Evolutionary conservation across 352 stramenopile species (phyloP).

Genomic region (Hyaloperonospora arabidopsidis): DNA sequence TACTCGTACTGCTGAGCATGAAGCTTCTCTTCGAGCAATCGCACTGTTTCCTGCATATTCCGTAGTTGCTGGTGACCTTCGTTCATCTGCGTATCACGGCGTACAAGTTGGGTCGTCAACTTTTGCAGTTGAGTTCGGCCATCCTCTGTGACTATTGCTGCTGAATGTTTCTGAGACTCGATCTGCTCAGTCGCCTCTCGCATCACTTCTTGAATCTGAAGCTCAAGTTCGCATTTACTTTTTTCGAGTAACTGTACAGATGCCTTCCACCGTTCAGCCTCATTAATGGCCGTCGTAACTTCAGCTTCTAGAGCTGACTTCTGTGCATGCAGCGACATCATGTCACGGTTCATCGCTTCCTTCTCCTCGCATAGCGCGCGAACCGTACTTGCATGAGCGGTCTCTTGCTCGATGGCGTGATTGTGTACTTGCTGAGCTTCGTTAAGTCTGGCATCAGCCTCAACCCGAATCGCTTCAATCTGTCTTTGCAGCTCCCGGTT

Average conservation of each 20-base stretch:
- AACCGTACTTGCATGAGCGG: slow-evolving; percentile 39
- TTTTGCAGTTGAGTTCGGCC: slow-evolving; percentile 36
- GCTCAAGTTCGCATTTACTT: slow-evolving; percentile 43
- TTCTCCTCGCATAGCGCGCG: slow-evolving; percentile 52
- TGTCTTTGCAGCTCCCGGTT: slow-evolving; percentile 41
- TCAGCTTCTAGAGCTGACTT: slow-evolving; percentile 49
- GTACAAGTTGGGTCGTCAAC: slow-evolving; percentile 28
- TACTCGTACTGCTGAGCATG: slow-evolving; percentile 29
- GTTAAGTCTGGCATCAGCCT: slow-evolving; percentile 39
- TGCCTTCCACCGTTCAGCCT: slow-evolving; percentile 31
- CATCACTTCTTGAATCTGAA: slow-evolving; percentile 45
- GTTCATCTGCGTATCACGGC: slow-evolving; percentile 43
- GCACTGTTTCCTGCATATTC: slow-evolving; percentile 23
- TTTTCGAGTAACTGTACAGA: slow-evolving; percentile 37
- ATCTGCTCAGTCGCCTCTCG: slow-evolving; percentile 41
- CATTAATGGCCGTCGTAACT: slow-evolving; percentile 32
- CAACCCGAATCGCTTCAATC: slow-evolving; percentile 32
- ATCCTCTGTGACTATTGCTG: slow-evolving; percentile 37
- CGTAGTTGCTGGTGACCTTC: slow-evolving; percentile 37
- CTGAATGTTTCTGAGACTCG: slow-evolving; percentile 38
- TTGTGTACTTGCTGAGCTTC: slow-evolving; percentile 40
- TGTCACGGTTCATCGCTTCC: slow-evolving; percentile 46
- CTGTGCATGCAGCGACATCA: slow-evolving; percentile 38
- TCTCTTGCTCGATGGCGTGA: slow-evolving; percentile 40
- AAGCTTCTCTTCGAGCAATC: slow-evolving; percentile 30